Percentiles rank a stretch among this genome's conserved stretches.
Conservation (phyloP, 257 asterid species). For the Echium plantagineum region DNA sequence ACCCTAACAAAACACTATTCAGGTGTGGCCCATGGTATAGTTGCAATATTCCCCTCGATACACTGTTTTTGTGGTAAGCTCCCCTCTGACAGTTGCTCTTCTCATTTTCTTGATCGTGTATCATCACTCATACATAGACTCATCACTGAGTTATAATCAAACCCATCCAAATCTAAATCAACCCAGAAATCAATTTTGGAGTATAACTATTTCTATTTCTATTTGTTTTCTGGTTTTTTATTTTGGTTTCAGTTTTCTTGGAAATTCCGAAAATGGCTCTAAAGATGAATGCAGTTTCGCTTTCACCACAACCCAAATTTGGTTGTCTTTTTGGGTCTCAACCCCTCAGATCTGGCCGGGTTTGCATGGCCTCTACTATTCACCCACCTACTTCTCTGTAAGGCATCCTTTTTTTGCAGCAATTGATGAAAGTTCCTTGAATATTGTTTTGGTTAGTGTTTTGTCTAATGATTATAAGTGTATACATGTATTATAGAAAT, state of each 20-base stretch:
- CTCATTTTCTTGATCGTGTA: not conserved
- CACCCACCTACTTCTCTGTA: constrained; percentile 29
- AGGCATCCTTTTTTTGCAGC: constrained; percentile 4
- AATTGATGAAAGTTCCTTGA: not conserved
- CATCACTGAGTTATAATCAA: not conserved
- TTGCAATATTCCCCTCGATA: too few species aligned
- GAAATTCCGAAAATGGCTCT: constrained; percentile 28
- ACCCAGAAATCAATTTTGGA: not conserved
- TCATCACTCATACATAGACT: not conserved
- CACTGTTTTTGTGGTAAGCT: too few species aligned
- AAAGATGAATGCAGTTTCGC: constrained; percentile 23
- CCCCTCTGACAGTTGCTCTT: not conserved
- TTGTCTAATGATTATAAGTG: not conserved
- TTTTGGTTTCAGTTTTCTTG: not conserved
- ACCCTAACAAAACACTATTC: too few species aligned
- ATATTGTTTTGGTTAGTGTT: not conserved
- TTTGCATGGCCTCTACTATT: constrained; percentile 39
- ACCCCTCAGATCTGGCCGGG: constrained; percentile 37
- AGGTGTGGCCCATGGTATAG: too few species aligned
- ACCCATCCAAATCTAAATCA: too few species aligned
- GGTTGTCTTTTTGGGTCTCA: constrained; percentile 15
- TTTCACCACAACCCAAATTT: constrained; percentile 13
- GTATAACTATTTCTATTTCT: not conserved
- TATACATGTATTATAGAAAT: not conserved
- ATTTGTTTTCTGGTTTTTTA: not conserved